Base-by-base conservation (phyloP, 106 monocot genomes). In the Apostasia ramifera region DNA sequence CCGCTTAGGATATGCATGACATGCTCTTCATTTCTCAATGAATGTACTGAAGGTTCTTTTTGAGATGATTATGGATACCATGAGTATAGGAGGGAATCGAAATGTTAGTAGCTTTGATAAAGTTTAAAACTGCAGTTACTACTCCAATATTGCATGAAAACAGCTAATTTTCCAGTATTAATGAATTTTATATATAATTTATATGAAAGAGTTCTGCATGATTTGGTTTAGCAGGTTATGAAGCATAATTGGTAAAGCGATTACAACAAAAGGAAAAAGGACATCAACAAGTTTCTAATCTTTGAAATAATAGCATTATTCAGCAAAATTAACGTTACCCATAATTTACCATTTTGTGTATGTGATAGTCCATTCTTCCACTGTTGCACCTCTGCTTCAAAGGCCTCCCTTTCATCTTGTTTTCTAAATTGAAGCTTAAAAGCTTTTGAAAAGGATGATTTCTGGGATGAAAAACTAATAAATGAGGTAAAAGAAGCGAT, bases 391-490 rank as follows among this genome's bases (percentile, higher is more conserved):
- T 70, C 71, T 63, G 68, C 73, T 68, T 56, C 61, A 70, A 89
- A 89, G 44, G 66, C 66, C 77, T 68, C 72, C 59, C 69, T 73
- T 70, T 75, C 82, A 13, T 74, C 79, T 55, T 77, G 71, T 62
- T 82, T 80, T 70, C 71, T 72, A 66, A 89, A 80, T 10, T 53
- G 68, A 67, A 89, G 47, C 77, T 74, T 89, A 71, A 71, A 71
- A 53, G 88, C 80, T 80, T 64, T 80, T 75, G 88, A 82, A 80
- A 67, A 74, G 46, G 60, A 76, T 57, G 48, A 49, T 47, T 70
- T 82, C 88, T 85, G 85, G 52, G 7, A 70, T 55, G 52, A 7
- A 46, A 70, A 53, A 64, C 44, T 59, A 54, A 40, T 65, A 49
- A 44, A 63, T 3, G 13, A 59, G 59, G 70, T 69, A 48, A 54